Evolutionary conservation across 305 asterid species (phyloP).

Genomic region (Fraxinus albicans): DNA sequence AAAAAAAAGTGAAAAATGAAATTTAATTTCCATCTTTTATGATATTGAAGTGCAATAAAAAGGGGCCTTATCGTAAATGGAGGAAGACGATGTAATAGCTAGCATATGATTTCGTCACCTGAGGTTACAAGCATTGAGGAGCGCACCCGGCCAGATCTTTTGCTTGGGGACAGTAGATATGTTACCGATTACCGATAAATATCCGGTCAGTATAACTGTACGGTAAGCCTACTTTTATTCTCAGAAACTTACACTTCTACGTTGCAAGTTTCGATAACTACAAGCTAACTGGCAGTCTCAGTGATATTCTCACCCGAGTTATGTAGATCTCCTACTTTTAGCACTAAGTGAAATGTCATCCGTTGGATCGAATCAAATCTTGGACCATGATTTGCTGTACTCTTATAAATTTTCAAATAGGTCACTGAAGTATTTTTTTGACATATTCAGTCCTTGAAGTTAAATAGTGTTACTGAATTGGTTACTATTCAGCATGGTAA

Average conservation of each 20-base stretch:
- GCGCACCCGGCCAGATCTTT: neutral
- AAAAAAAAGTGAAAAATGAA: too few species aligned
- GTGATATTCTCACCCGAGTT: neutral
- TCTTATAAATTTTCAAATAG: neutral
- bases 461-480: neutral
- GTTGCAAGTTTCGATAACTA: neutral
- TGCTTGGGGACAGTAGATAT: neutral
- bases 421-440: neutral
- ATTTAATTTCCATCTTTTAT: too few species aligned
- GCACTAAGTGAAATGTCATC: neutral
- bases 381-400: neutral
- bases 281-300: neutral
- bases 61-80: neutral
- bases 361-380: neutral
- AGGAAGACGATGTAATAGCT: neutral
- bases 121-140: neutral
- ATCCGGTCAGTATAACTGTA: neutral
- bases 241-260: neutral
- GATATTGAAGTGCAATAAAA: too few species aligned
- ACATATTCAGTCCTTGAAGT: neutral
- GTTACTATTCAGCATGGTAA: neutral
- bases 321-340: neutral
- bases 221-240: neutral
- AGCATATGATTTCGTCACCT: neutral
- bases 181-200: slow-evolving; percentile 3